Conservation (phyloP, 2,329 filamentous ascomycete species). For the Fusarium dimerum region DNA sequence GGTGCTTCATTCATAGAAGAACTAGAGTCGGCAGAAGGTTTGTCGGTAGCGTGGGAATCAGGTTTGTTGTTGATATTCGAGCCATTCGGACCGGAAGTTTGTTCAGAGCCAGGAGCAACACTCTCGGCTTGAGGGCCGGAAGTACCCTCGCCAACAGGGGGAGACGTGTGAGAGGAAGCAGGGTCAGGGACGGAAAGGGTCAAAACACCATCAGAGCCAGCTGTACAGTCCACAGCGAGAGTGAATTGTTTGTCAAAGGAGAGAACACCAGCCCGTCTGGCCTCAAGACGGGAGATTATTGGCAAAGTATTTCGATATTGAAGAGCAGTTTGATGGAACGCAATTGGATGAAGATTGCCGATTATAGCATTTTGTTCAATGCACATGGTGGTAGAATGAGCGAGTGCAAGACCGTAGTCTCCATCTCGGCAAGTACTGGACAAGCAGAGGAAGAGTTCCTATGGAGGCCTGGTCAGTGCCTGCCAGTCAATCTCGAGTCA, state of each 20-base stretch:
- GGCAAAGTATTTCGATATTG: conserved; percentile 8
- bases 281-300: conserved; percentile 3
- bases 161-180: conserved; percentile 10
- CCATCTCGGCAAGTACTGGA: conserved; percentile 27
- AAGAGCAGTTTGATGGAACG: conserved; percentile 22
- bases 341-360: conserved; percentile 32
- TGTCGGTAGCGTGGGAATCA: background rate
- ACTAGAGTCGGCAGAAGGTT: background rate
- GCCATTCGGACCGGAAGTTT: background rate
- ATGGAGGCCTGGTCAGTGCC: conserved; percentile 11
- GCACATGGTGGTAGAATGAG: conserved; percentile 29
- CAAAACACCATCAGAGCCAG: conserved; percentile 35
- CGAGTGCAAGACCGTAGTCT: conserved; percentile 34
- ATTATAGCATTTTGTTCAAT: conserved; percentile 29
- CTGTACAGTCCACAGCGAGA: conserved; percentile 30
- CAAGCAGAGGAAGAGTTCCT: conserved; percentile 37
- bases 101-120: conserved; percentile 1
- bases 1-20: background rate
- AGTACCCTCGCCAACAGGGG: background rate
- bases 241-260: conserved; percentile 25
- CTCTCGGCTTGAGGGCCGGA: background rate
- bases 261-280: conserved; percentile 4
- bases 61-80: background rate
- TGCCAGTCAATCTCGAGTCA: background rate
- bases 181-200: conserved; percentile 29